Percentiles rank a stretch among this genome's conserved stretches.
These are phyloP conservation scores for Tuber umbilicatum DNA, from an alignment of 495 filamentous ascomycete genomes.

Conservation along the genomic window DNA sequence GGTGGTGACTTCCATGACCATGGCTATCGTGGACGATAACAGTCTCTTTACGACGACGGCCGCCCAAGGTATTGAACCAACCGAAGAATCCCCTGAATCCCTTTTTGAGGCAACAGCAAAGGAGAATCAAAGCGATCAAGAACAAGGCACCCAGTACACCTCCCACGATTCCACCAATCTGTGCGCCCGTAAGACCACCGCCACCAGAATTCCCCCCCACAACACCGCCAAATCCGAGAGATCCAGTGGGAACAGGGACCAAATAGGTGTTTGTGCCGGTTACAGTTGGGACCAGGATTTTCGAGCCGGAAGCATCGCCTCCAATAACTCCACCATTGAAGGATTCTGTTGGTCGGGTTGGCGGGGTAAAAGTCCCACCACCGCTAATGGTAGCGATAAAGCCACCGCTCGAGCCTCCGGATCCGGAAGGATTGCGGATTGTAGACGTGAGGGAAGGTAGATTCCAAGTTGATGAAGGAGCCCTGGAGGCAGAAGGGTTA, in stretches of 20 bases:
- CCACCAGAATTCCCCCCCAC: constrained; percentile 13
- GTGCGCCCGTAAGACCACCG: constrained; percentile 31
- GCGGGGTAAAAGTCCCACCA: constrained; percentile 24
- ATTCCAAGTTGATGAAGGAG: constrained; percentile 20
- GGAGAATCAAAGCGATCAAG: constrained; percentile 36
- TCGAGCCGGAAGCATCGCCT: constrained; percentile 31
- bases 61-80: constrained; percentile 25
- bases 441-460: constrained; percentile 16
- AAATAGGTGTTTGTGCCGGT: constrained; percentile 40
- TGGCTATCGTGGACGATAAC: constrained; percentile 24
- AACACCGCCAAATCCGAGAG: constrained; percentile 33
- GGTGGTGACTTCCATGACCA: constrained; percentile 12
- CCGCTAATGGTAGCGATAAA: constrained; percentile 8
- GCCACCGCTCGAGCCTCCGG: constrained; percentile 14
- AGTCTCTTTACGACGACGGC: constrained; percentile 16
- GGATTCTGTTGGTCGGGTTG: constrained; percentile 29
- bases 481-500: constrained; percentile 24
- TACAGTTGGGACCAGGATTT: constrained; percentile 30
- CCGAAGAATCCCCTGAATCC: constrained; percentile 36
- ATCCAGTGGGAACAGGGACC: constrained; percentile 36
- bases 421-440: constrained; percentile 14
- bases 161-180: constrained; percentile 42
- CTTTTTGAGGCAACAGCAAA: constrained; percentile 40
- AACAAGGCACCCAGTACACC: constrained; percentile 41
- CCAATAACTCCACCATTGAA: constrained; percentile 36